Evolutionary conservation across 2,329 filamentous ascomycete species (phyloP), one percentile per base, ranked within the genome.

Genomic region (Anthostomella pinea): DNA sequence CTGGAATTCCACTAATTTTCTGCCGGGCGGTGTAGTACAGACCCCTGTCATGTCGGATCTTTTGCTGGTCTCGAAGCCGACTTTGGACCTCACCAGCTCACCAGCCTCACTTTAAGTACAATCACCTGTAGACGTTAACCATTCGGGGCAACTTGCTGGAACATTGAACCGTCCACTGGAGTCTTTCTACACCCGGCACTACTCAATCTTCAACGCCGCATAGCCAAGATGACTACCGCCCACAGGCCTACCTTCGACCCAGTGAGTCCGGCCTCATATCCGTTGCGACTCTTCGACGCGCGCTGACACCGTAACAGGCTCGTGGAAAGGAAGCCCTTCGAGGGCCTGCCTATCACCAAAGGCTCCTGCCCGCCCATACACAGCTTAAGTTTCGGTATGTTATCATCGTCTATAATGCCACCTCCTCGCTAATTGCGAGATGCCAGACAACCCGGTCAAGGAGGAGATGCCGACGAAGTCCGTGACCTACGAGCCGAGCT

Each of bases 181-280:
- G 31, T 10, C 17, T 13, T 35, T 29, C n/a, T 7, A 14, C n/a
- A 23, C 21, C 17, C 7, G 14, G n/a, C 30, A 33, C 15, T 13
- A 15, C 13, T 36, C 18, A 6, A 20, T 33, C 27, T 13, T 13
- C 2, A 15, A n/a, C 39, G 40, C 8, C 3, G 8, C 15, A 3
- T 38, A 36, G 24, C n/a, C 43, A 63, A 51, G n/a, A 83, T 84
- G 80, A 83, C 80, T 48, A 77, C 73, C 66, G 80, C 80, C 26
- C 80, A 84, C 51, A 85, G 93, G 68, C 93, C 93, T 38, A 98
- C 93, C 0, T 98, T 98, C 60, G 93, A 98, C 63, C 93, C 93
- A 49, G 87, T 90, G 77, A 48, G 73, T 49, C 21, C 31, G 29
- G 11, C n/a, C 13, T n/a, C n/a, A n/a, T n/a, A n/a, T 34, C 18